phyloP scores from a whole-genome alignment of 495 filamentous ascomycete genomes.

The Hypoxylon intermedium region DNA sequence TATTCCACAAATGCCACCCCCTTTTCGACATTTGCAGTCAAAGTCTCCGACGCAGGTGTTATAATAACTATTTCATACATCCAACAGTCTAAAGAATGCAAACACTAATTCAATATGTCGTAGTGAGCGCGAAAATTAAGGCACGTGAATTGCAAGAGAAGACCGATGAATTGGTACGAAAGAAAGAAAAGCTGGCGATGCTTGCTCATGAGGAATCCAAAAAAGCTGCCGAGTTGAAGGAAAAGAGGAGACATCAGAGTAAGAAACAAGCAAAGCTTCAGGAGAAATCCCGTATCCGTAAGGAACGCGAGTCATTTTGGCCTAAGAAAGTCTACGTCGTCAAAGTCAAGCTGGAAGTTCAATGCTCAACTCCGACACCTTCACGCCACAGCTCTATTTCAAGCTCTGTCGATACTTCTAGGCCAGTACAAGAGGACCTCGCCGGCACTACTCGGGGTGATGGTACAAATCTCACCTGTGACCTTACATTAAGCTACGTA shows the following conservation, averaged over 20 bases:
- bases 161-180: background rate
- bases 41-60: background rate
- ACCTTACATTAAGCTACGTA: conserved; percentile 68
- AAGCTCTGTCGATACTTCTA: conserved; percentile 43
- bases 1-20: no score
- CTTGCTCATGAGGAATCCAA: conserved; percentile 33
- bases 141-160: background rate
- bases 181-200: background rate
- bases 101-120: background rate
- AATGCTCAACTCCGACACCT: conserved; percentile 57
- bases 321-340: conserved; percentile 64
- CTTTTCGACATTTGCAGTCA: background rate
- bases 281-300: conserved; percentile 59
- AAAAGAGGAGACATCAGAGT: conserved; percentile 48
- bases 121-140: background rate
- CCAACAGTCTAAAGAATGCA: background rate
- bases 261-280: conserved; percentile 52
- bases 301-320: conserved; percentile 63
- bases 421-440: conserved; percentile 36
- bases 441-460: conserved; percentile 26
- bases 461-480: conserved; percentile 45
- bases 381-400: conserved; percentile 64
- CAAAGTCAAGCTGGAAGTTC: conserved; percentile 63
- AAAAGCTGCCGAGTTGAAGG: conserved; percentile 45
- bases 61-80: background rate